Conservation (phyloP, 2,329 filamentous ascomycete genomes). For the Talaromyces funiculosus region DNA sequence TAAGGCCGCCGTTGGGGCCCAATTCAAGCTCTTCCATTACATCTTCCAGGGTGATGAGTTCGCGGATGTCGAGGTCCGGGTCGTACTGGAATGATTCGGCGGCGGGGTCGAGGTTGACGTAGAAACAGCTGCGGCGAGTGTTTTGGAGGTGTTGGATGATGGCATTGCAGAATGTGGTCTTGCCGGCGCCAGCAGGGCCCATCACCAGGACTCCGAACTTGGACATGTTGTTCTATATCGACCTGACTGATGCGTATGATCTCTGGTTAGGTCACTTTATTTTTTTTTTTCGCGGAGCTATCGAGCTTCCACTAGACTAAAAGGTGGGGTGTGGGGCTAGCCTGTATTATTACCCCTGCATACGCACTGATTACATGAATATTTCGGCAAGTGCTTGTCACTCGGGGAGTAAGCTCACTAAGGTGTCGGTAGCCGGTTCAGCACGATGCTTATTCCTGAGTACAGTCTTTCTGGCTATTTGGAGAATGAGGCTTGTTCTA, state of each 20-base stretch:
- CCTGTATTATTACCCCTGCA: conserved; percentile 2
- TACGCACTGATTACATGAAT: not conserved
- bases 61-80: conserved; percentile 91
- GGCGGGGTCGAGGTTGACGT: conserved; percentile 96
- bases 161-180: conserved; percentile 92
- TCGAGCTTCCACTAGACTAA: not conserved
- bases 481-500: not conserved
- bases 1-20: conserved; percentile 85
- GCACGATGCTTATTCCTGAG: not conserved
- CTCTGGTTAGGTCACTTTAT: not conserved
- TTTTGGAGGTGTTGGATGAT: conserved; percentile 89
- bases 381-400: not conserved
- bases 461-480: not conserved
- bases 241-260: not conserved
- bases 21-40: conserved; percentile 93
- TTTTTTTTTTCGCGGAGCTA: not conserved
- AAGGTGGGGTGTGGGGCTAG: conserved; percentile 9
- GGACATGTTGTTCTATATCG: conserved; percentile 56
- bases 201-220: conserved; percentile 94
- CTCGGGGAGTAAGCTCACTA: conserved; percentile 10
- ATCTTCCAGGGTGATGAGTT: conserved; percentile 87
- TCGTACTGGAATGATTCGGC: conserved; percentile 88
- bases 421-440: conserved; percentile 3
- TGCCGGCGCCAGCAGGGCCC: conserved; percentile 92
- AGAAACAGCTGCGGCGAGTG: conserved; percentile 89